A percentile compares a stretch with the other conserved stretches of the same genome.
Conservation (phyloP, 805 yeast genomes). For the Scheffersomyces coipomensis region DNA sequence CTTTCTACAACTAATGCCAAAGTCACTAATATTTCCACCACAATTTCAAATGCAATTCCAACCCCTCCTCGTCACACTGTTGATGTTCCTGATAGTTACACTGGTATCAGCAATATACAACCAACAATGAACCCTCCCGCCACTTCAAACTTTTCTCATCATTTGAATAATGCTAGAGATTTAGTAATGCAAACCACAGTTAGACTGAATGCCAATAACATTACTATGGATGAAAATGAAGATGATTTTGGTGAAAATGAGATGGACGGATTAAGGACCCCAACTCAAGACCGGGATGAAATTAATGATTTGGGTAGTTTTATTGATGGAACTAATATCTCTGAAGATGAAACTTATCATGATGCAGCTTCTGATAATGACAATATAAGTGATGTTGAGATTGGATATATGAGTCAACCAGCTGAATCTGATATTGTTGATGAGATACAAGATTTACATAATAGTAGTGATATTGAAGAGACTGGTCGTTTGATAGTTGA, state of each 20-base stretch:
- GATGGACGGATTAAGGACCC: conserved; percentile 36
- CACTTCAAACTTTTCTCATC: too few species aligned
- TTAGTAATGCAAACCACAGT: too few species aligned
- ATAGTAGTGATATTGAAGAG: conserved; percentile 1
- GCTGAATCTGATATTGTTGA: not conserved
- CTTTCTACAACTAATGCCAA: conserved; percentile 1
- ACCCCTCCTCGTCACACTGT: conserved; percentile 11
- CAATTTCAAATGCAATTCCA: not conserved
- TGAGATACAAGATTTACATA: conserved; percentile 1
- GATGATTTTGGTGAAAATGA: conserved; percentile 32
- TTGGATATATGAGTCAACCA: too few species aligned
- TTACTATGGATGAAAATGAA: conserved; percentile 17
- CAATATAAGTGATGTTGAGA: not conserved
- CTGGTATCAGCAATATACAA: too few species aligned
- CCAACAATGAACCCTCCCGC: too few species aligned
- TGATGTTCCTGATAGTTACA: too few species aligned
- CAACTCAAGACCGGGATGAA: conserved; percentile 28
- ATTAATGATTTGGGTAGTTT: conserved; percentile 29
- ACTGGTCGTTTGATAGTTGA: conserved; percentile 1
- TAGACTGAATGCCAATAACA: not conserved
- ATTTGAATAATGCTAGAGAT: too few species aligned
- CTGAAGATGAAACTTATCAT: conserved; percentile 11
- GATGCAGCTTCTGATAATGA: conserved; percentile 6
- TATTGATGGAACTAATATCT: conserved; percentile 14
- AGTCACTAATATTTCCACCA: not conserved